Evolutionary conservation across 164 flowering plant species (phyloP), one percentile per base, ranked within the genome.

Genomic region (Dillenia suffruticosa): DNA sequence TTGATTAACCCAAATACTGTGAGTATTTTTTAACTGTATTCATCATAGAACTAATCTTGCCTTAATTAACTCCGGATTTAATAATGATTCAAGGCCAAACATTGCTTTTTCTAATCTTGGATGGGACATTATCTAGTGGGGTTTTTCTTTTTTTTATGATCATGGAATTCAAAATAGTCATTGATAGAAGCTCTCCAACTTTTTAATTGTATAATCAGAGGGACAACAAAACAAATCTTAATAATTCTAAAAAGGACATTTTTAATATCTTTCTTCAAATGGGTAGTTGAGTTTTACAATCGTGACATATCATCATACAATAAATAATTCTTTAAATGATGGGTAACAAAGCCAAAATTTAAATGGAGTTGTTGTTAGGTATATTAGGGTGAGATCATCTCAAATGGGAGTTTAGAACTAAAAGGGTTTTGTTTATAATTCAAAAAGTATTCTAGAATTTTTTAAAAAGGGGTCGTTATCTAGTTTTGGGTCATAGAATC

Each of bases 401-500:
- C 4, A 32, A 44, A 46, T 9, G 3, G 1, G 57, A 8, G 1
- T 63, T 50, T 45, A 56, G 5, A 49, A 61, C 0, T 40, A 17
- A 10, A 55, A 54, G 57, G 32, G 44, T 1, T 44, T 12, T 44
- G 14, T 56, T 12, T 22, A 19, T 44, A 56, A 8, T 53, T 16
- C 51, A 49, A 49, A 19, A 24, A 32, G n/a, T 49, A 17, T 51
- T 2, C 9, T 22, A 53, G 10, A 10, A 1, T 53, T 53, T 3
- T 17, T 54, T 40, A 15, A 43, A 54, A 58, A 64, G 19, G 60
- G 63, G 76, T 81, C 72, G 15, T 73, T 76, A 63, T 73, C 75
- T 49, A 58, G 61, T 9, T 55, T 62, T 58, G 79, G 72, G 65
- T 57, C 57, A 63, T 64, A 65, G 86, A 75, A 82, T 82, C 85